A percentile compares a stretch with the other conserved stretches of the same genome.
Evolutionary conservation across 225 moss, liverwort and hornwort genomes (phyloP).

Genomic region (Polytrichum commune): DNA sequence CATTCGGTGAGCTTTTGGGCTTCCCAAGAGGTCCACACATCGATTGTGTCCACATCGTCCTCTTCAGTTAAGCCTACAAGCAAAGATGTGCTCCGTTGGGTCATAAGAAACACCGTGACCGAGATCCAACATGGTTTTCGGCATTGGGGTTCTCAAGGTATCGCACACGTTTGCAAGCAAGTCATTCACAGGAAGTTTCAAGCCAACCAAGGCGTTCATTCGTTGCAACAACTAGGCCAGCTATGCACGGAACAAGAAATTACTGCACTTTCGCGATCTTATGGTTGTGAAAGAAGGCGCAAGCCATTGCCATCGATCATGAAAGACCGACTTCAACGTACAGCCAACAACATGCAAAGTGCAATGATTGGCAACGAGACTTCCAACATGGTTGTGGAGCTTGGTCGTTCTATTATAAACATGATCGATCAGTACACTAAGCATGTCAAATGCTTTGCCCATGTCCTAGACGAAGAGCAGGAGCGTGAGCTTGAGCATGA

Average conservation of each 20-base stretch:
- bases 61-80: background rate
- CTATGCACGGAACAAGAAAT: slow-evolving; percentile 17
- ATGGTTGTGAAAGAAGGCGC: slow-evolving; percentile 10
- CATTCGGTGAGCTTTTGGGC: slow-evolving; percentile 54
- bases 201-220: background rate
- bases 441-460: slow-evolving; percentile 14
- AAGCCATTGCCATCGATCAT: background rate
- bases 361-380: background rate
- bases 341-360: background rate
- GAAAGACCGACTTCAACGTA: background rate
- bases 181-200: background rate
- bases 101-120: slow-evolving; percentile 16
- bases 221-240: slow-evolving; percentile 9
- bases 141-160: slow-evolving; percentile 35
- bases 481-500: slow-evolving; percentile 46
- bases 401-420: background rate
- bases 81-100: slow-evolving; percentile 28
- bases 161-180: slow-evolving; percentile 20
- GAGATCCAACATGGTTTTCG: slow-evolving; percentile 38
- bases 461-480: slow-evolving; percentile 49
- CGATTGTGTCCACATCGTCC: slow-evolving; percentile 4
- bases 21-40: slow-evolving; percentile 39
- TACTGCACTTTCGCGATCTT: background rate
- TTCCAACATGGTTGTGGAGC: background rate
- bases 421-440: slow-evolving; percentile 5